Percentiles rank a stretch among this genome's conserved stretches.
Conservation (phyloP, 2,329 filamentous ascomycete species). For the Calonectria hawksworthii region DNA sequence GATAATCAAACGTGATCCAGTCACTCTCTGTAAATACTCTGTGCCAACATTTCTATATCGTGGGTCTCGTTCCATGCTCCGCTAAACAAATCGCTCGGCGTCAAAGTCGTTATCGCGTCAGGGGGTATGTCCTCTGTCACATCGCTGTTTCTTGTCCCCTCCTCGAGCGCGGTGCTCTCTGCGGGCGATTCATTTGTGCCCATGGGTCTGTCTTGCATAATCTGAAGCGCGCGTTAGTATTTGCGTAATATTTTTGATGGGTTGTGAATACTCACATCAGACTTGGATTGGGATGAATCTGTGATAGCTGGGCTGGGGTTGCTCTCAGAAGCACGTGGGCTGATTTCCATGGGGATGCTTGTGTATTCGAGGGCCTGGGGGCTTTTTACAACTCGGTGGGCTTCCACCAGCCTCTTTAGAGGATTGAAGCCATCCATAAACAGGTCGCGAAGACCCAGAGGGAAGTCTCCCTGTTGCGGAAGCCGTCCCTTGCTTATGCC, state of each 20-base stretch:
- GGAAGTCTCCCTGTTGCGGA: not conserved
- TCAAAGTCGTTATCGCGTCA: not conserved
- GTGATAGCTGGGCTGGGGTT: not conserved
- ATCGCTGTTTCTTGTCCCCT: not conserved
- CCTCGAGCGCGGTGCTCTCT: not conserved
- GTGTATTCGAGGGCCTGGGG: not conserved
- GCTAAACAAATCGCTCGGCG: not conserved
- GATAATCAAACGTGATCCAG: not conserved
- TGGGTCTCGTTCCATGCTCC: not conserved
- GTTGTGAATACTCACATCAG: not conserved
- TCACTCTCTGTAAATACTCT: not conserved
- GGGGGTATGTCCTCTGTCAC: too few relatives aligned
- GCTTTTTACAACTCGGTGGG: not conserved
- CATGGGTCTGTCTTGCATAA: not conserved
- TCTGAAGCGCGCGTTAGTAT: not conserved
- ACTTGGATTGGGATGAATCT: not conserved
- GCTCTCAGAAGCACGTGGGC: not conserved
- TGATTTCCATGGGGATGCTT: not conserved
- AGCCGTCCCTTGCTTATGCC: not conserved
- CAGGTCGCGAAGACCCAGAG: not conserved
- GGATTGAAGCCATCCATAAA: conserved; percentile 9
- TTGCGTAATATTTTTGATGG: not conserved
- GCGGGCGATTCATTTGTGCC: not conserved
- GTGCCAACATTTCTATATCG: not conserved
- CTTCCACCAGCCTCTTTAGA: not conserved